A percentile compares a stretch with the other conserved stretches of the same genome.
Conservation (phyloP, 2,329 filamentous ascomycete species). For the Exophiala sp. region DNA sequence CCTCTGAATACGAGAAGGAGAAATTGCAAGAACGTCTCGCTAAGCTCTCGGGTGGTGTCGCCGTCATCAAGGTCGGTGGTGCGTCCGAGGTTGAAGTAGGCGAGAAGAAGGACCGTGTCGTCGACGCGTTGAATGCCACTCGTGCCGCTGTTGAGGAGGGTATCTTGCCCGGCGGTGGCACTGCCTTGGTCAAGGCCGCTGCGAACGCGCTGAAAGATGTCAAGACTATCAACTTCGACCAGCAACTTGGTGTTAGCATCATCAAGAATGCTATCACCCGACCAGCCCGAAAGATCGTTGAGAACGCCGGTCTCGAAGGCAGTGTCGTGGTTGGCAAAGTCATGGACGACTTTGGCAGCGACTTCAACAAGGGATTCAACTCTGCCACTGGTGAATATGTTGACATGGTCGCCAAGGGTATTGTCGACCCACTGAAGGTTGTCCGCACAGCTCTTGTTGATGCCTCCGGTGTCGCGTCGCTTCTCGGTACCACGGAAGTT, state of each 20-base stretch:
- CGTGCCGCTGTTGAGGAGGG: slow-evolving; percentile 98
- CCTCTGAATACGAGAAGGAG: slow-evolving; percentile 99
- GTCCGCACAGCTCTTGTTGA: slow-evolving; percentile 94
- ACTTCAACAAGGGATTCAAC: slow-evolving; percentile 99
- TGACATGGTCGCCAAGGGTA: slow-evolving; percentile 96
- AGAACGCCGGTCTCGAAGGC: slow-evolving; percentile 95
- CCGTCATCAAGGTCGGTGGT: slow-evolving; percentile 98
- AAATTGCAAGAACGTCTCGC: slow-evolving; percentile 99
- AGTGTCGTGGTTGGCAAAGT: slow-evolving; percentile 97
- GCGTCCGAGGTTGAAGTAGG: slow-evolving; percentile 97
- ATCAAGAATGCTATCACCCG: slow-evolving; percentile 97
- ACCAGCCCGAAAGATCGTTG: slow-evolving; percentile 89
- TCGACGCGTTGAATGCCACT: slow-evolving; percentile 96
- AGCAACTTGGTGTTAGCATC: slow-evolving; percentile 96
- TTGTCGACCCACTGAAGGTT: slow-evolving; percentile 98
- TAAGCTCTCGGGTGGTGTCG: slow-evolving; percentile 97
- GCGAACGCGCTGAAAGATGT: slow-evolving; percentile 78
- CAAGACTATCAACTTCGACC: slow-evolving; percentile 95
- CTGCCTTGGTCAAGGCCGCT: slow-evolving; percentile 94
- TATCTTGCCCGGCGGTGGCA: slow-evolving; percentile 97
- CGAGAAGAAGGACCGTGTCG: slow-evolving; percentile 99
- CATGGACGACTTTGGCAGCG: slow-evolving; percentile 80
- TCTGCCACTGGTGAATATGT: slow-evolving; percentile 96
- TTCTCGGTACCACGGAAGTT: slow-evolving; percentile 96
- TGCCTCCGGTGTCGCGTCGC: slow-evolving; percentile 90